Conservation (phyloP, 116 monocot genomes). For the Cymodocea nodosa region DNA sequence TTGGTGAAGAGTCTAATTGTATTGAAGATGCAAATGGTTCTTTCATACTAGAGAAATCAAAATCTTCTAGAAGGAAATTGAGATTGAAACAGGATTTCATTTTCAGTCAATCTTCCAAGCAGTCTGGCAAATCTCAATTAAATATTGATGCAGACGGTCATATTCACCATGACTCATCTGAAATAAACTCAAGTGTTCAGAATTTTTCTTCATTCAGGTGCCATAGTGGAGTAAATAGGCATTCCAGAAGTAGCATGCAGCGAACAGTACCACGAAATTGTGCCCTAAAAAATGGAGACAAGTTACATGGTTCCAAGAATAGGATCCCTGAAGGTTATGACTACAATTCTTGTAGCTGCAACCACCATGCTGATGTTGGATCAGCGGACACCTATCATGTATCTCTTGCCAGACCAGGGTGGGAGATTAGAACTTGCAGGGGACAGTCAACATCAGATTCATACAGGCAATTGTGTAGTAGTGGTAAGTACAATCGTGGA, state of each 20-base stretch:
- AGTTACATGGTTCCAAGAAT: conserved; percentile 21
- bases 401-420: conserved; percentile 14
- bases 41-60: conserved; percentile 53
- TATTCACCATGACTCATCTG: conserved; percentile 8
- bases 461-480: conserved; percentile 15
- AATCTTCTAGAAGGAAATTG: conserved; percentile 43
- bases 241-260: conserved; percentile 27
- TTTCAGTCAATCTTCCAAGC: conserved; percentile 20
- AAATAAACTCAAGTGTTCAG: too few relatives aligned
- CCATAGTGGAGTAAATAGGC: conserved; percentile 22
- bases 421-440: conserved; percentile 26
- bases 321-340: conserved; percentile 33
- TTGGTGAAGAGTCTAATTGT: conserved; percentile 15
- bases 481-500: conserved; percentile 19
- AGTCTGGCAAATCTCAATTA: conserved; percentile 24
- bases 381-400: conserved; percentile 14
- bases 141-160: not conserved
- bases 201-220: conserved; percentile 6
- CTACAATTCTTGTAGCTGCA: conserved; percentile 32
- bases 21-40: conserved; percentile 27
- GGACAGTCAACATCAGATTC: conserved; percentile 16
- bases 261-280: conserved; percentile 23
- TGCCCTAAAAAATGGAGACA: conserved; percentile 24
- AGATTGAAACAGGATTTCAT: conserved; percentile 35
- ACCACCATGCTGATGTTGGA: conserved; percentile 24